Percentiles rank a stretch among this genome's conserved stretches.
Conservation (phyloP, 2,329 filamentous ascomycete genomes). For the Cladosporium velox region DNA sequence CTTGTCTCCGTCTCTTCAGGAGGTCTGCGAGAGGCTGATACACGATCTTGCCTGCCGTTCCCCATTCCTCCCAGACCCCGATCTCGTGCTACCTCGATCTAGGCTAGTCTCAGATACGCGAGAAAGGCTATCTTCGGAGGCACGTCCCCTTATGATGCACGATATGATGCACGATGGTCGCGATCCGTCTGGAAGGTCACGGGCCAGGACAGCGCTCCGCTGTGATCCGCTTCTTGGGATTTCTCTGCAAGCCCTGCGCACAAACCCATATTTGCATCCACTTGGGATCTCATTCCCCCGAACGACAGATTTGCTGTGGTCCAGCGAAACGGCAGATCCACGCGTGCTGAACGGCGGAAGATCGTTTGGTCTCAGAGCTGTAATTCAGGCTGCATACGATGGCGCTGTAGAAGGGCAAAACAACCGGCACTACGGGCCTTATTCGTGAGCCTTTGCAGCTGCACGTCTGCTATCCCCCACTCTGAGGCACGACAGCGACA, state of each 20-base stretch:
- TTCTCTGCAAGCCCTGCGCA: conserved; percentile 5
- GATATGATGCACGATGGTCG: neutral
- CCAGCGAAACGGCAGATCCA: neutral
- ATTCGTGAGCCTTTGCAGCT: neutral
- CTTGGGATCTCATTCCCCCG: neutral
- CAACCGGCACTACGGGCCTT: neutral
- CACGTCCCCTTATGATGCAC: conserved; percentile 2
- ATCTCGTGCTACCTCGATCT: conserved; percentile 3
- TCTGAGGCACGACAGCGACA: neutral
- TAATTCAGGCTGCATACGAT: neutral
- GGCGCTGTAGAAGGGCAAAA: neutral
- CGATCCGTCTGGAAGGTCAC: neutral
- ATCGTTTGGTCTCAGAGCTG: neutral
- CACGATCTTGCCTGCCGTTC: conserved; percentile 9
- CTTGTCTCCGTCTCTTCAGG: neutral
- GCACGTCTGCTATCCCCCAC: neutral
- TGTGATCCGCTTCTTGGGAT: neutral
- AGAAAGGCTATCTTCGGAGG: conserved; percentile 1
- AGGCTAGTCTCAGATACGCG: conserved; percentile 2
- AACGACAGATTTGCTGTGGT: neutral
- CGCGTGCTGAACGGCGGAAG: neutral
- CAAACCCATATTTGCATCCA: neutral
- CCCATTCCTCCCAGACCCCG: neutral
- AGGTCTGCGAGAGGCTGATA: neutral
- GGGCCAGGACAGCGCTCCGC: neutral